These are phyloP conservation scores for Paratinospora sagittata DNA, from an alignment of 164 flowering plant species.

Conservation along the genomic window DNA sequence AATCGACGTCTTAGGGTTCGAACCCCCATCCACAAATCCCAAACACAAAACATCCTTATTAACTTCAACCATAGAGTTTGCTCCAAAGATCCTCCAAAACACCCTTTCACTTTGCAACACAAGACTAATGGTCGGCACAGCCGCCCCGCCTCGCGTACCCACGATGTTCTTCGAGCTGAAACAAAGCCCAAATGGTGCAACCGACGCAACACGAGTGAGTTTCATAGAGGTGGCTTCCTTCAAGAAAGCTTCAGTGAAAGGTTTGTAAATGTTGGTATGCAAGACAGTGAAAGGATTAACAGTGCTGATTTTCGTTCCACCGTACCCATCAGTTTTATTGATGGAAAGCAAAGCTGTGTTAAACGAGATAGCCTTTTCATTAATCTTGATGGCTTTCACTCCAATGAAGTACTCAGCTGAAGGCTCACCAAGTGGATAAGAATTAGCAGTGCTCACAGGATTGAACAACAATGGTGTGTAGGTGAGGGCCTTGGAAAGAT, in stretches of 20 bases:
- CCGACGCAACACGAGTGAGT: constrained; percentile 23
- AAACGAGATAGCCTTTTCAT: constrained; percentile 9
- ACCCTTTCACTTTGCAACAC: constrained; percentile 26
- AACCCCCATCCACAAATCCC: constrained; percentile 24
- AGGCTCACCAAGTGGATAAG: constrained; percentile 2
- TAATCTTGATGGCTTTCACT: constrained; percentile 25
- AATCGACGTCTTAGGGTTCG: constrained; percentile 17
- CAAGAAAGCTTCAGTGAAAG: constrained; percentile 18
- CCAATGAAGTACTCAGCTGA: constrained; percentile 35
- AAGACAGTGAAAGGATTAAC: constrained; percentile 37
- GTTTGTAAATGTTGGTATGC: constrained; percentile 37
- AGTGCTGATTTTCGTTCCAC: constrained; percentile 47
- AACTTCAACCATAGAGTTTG: constrained; percentile 35
- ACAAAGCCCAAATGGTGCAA: constrained; percentile 34
- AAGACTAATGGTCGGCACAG: constrained; percentile 34
- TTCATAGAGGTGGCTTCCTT: constrained; percentile 15
- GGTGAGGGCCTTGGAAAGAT: constrained; percentile 14
- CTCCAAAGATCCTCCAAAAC: constrained; percentile 33
- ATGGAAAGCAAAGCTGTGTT: constrained; percentile 23
- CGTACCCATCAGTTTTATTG: constrained; percentile 18
- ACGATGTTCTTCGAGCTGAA: constrained; percentile 20
- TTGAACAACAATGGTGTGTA: constrained; percentile 35
- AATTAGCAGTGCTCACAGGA: background rate
- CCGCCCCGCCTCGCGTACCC: constrained; percentile 30
- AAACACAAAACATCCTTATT: constrained; percentile 28